A percentile compares a stretch with the other conserved stretches of the same genome.
These are phyloP conservation scores for Jacaranda mimosifolia DNA, from an alignment of 257 asterid species.

Conservation along the genomic window DNA sequence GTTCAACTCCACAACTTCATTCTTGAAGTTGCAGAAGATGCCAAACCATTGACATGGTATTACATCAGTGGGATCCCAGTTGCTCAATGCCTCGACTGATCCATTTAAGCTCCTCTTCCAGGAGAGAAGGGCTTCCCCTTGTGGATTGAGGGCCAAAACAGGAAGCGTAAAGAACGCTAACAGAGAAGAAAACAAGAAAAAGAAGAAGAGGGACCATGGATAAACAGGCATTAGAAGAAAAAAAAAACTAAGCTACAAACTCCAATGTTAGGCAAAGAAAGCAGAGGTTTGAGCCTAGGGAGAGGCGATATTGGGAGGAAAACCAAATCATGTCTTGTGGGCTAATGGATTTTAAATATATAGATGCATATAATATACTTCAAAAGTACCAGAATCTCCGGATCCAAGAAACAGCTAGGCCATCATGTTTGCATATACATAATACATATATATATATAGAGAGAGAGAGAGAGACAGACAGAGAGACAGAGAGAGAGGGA, in stretches of 20 bases:
- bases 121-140: conserved; percentile 64
- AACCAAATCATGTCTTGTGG: conserved; percentile 54
- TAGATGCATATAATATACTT: conserved; percentile 32
- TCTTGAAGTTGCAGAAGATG: conserved; percentile 57
- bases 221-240: conserved; percentile 52
- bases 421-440: conserved; percentile 42
- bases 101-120: conserved; percentile 71
- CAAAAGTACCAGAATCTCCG: conserved; percentile 53
- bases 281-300: conserved; percentile 60
- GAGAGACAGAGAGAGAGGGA: conserved; percentile 49
- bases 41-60: conserved; percentile 57
- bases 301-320: conserved; percentile 40
- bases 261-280: conserved; percentile 49
- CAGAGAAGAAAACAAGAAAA: conserved; percentile 38
- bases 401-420: conserved; percentile 64
- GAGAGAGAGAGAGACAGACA: conserved; percentile 49
- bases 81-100: conserved; percentile 47
- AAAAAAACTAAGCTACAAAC: conserved; percentile 46
- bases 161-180: conserved; percentile 23
- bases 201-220: conserved; percentile 41
- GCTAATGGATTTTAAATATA: conserved; percentile 36
- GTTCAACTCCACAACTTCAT: conserved; percentile 57
- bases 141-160: conserved; percentile 52
- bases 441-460: background rate
- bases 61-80: conserved; percentile 61